A percentile compares a stretch with the other conserved stretches of the same genome.
Evolutionary conservation across 495 filamentous ascomycete species (phyloP).

Genomic region (Xylaria venustula): DNA sequence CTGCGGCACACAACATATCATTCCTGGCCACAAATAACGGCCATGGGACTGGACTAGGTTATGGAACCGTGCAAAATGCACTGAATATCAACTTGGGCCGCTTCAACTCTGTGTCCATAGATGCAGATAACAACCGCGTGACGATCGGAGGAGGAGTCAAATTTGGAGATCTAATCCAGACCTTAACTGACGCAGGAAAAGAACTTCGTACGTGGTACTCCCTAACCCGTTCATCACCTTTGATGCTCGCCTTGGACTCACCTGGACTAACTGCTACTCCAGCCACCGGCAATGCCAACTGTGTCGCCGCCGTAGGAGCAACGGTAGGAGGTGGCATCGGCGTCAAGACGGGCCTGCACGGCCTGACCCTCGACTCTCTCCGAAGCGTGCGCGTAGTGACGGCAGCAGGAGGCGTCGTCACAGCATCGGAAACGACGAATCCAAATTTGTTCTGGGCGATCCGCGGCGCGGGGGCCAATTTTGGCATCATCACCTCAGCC

Average conservation of each 20-base stretch:
- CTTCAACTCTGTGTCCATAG: constrained; percentile 21
- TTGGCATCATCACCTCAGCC: constrained; percentile 37
- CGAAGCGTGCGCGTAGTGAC: constrained; percentile 31
- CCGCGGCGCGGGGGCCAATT: constrained; percentile 33
- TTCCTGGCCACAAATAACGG: constrained; percentile 13
- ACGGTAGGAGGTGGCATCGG: constrained; percentile 44
- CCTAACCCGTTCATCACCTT: neutral
- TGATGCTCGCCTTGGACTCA: too few species aligned
- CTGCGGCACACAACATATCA: too few species aligned
- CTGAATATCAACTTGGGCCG: constrained; percentile 17
- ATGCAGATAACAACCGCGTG: constrained; percentile 10
- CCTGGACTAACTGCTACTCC: neutral
- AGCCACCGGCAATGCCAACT: constrained; percentile 28
- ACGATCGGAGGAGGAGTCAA: constrained; percentile 24
- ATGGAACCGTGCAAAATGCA: constrained; percentile 7
- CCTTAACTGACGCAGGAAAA: constrained; percentile 27
- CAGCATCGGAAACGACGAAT: constrained; percentile 30
- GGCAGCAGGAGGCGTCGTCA: constrained; percentile 29
- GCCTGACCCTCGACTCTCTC: constrained; percentile 35
- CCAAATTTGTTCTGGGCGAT: constrained; percentile 40
- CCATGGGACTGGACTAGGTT: neutral
- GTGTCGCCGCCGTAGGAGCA: constrained; percentile 34
- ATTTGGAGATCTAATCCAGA: constrained; percentile 20
- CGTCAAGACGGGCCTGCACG: constrained; percentile 29
- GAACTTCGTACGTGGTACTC: constrained; percentile 25